A percentile compares a stretch with the other conserved stretches of the same genome.
phyloP scores from a whole-genome alignment of 2,329 filamentous ascomycete genomes.

The Nothomitra cinnamomea region DNA sequence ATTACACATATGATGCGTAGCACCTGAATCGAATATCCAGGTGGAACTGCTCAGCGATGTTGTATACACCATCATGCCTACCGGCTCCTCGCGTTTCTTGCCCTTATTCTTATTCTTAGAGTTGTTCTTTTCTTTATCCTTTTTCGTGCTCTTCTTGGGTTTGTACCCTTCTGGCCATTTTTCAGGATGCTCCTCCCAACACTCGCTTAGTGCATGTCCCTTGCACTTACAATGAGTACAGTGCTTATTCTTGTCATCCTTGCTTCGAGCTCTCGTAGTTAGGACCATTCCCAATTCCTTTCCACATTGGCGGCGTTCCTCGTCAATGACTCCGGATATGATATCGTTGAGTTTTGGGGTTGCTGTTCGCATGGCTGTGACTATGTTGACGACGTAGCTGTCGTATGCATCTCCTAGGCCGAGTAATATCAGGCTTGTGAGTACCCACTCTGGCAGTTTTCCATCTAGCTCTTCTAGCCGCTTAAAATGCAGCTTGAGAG shows the following conservation, averaged over 20 bases:
- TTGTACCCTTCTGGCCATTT: not conserved
- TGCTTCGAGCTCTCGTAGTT: not conserved
- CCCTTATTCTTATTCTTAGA: not conserved
- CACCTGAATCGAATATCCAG: not conserved
- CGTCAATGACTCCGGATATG: not conserved
- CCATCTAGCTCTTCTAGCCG: not conserved
- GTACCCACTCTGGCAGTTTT: not conserved
- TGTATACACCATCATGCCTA: not conserved
- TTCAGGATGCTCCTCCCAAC: not conserved
- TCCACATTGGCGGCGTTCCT: not conserved
- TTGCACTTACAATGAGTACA: not conserved
- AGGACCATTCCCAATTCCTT: not conserved
- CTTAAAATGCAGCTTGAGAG: not conserved
- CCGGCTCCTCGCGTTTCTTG: not conserved
- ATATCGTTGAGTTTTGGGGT: not conserved
- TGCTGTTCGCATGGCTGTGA: not conserved
- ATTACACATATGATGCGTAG: not conserved
- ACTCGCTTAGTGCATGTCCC: not conserved
- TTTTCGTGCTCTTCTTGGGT: not conserved
- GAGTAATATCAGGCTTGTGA: not conserved
- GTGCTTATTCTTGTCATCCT: not conserved
- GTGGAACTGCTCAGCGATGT: not conserved
- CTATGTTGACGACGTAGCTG: not conserved
- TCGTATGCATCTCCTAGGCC: not conserved
- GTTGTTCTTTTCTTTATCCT: not conserved